Base-by-base conservation (phyloP, 2,329 filamentous ascomycete species). In the Curvularia spicifera region DNA sequence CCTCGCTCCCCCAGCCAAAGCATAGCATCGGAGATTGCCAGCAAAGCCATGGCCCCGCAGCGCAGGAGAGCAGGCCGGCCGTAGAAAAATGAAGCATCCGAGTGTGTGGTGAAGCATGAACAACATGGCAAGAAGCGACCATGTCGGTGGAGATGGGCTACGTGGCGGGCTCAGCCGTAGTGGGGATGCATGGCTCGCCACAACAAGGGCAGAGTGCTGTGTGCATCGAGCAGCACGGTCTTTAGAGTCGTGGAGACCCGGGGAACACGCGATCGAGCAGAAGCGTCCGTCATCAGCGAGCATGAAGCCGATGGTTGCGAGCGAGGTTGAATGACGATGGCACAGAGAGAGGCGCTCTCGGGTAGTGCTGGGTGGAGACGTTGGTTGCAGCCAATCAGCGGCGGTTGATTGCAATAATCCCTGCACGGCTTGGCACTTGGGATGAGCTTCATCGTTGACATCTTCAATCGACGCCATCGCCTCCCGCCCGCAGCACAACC, bases 401-500 rank as follows among this genome's bases (percentile, higher is more conserved):
- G 28, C 18, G 31, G 24, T 18, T 53, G 57, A 60, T 51, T 51
- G 42, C 64, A 59, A 69, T 62, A 61, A 66, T 64, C 48, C 48
- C 46, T 51, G 28, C 35, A 43, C 53, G 57, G 40, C 63, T 56
- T 58, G 54, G 59, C 59, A 47, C 45, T 42, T 33, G 45, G 39
- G 59, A 53, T 39, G 51, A 61, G 57, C 52, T 63, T 57, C 60
- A 63, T 67, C 67, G 56, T 63, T 60, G 64, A 67, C 66, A 63
- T 66, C 56, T 62, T 59, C 54, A 48, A 65, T 57, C 65, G 52
- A 61, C 70, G 69, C 62, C 65, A 60, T 66, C 60, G 59, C 61
- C 64, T 60, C 56, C 62, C 61, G 57, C 57, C 62, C 56, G 53
- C 64, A 65, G 53, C 55, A 61, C 60, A 66, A 64, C 60, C 61